Base-by-base conservation (phyloP, 1,284 basidiomycete genomes). In the Tilletia setariae region DNA sequence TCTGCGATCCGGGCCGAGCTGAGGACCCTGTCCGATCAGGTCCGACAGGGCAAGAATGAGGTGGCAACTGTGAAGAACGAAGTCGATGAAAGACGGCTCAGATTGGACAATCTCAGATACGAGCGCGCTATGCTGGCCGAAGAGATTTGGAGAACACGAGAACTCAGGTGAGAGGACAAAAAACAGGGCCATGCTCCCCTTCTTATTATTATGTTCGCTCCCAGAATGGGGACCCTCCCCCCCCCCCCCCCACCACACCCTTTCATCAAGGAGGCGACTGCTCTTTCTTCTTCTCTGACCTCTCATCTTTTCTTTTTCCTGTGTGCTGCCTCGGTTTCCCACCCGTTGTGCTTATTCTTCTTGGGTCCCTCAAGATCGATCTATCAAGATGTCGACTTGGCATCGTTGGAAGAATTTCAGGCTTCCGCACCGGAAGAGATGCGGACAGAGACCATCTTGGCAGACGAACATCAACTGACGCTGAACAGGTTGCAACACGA, bases 381-480 rank as follows among this genome's bases (percentile, higher is more conserved):
- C 25, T 59, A 59, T 30, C 53, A 59, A 28, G 53, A 59, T 4
- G 32, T 59, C 53, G 53, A 59, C 53, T 28, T 59, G 53, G 19
- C 16, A 19, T 59, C 53, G 32, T 21, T 28, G 25, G 28, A 8
- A 7, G 53, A 59, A 23, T 59, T 59, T 30, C 53, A 15, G 11
- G 13, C 16, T 13, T 28, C 53, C 28, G 53, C 53, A 3, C 53
- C 53, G 9, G 23, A 23, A 30, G 53, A 59, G 53, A 21, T 59
- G 19, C 25, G 53, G 53, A 59, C 53, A 16, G 8, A 23, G 28
- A 1, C 53, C 1, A 25, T 59, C 16, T 11, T 59, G 19, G 53
- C 16, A 23, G 53, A 59, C 19, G 53, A 59, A 19, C 53, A 59
- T 30, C 53, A 59, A 4, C 53, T 59, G 53, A 59, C 25, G 23